Evolutionary conservation across 768 basidiomycete species (phyloP), one percentile per base, ranked within the genome.

Genomic region (Amylocystis lapponica): DNA sequence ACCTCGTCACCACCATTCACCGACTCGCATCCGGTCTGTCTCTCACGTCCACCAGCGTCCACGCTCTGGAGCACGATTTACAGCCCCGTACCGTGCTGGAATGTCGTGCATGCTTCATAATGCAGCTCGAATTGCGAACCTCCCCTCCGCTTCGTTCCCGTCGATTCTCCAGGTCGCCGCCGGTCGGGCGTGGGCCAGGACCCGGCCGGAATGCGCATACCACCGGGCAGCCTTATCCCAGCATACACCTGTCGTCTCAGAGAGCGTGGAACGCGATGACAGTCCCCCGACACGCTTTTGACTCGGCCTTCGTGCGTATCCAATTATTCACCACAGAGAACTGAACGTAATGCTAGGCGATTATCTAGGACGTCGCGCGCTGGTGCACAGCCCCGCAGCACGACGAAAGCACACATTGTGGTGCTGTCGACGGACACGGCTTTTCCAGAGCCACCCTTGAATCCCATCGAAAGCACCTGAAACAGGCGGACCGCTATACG

Each of bases 151-250:
- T 17, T 46, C 59, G 10, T 71, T 76, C 49, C 57, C 61, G 22
- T 60, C 65, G 36, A 61, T 70, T 35, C 64, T 77, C 4, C 72
- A 72, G 43, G 63, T 63, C 29, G 76, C 74, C 43, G 76, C 77
- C 16, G 66, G 66, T 49, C 70, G 69, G 38, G 77, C 76, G 36
- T 80, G 57, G 57, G 34, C 48, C 45, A 55, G 51, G 49, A 61
- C 57, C 21, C 45, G 48, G 39, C 58, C 58, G 41, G 41, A 41
- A 46, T 55, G 53, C 32, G 41, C 37, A 29, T 49, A 46, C 47
- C 47, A 51, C 41, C 38, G 49, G 25, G 47, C 46, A 31, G 40
- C 47, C n/a, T n/a, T 23, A 33, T 47, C 26, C 46, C 42, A 14
- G 30, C 34, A 33, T 33, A 32, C 22, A 25, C 31, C n/a, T n/a